A percentile compares a stretch with the other conserved stretches of the same genome.
phyloP scores from a whole-genome alignment of 352 stramenopile genomes.

The Phytophthora macrochlamydospora region DNA sequence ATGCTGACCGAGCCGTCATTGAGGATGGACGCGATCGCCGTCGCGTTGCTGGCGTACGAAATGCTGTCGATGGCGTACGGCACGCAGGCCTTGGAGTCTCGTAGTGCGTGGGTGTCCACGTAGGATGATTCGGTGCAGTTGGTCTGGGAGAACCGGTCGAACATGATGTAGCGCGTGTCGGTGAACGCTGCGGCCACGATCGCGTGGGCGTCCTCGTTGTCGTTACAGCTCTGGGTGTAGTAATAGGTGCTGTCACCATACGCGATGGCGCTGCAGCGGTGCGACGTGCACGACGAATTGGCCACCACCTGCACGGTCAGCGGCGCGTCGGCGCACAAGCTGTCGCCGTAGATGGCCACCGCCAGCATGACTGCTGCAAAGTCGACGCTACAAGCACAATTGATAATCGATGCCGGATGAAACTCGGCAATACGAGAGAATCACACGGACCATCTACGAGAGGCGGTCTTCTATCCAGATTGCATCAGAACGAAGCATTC shows the following conservation, averaged over 20 bases:
- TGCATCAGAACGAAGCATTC: too few species aligned
- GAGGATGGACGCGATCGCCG: slow-evolving; percentile 25
- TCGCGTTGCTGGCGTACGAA: slow-evolving; percentile 10
- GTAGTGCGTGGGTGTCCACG: slow-evolving; percentile 21
- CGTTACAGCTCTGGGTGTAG: slow-evolving; percentile 22
- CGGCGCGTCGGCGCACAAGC: slow-evolving; percentile 12
- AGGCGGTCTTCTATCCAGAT: too few species aligned
- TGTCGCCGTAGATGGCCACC: slow-evolving; percentile 24
- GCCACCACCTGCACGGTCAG: slow-evolving; percentile 29
- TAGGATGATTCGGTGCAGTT: slow-evolving; percentile 31
- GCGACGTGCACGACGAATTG: slow-evolving; percentile 16
- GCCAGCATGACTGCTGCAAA: slow-evolving; percentile 1
- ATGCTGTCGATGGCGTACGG: slow-evolving; percentile 27
- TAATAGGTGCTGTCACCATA: slow-evolving; percentile 26
- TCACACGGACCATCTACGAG: too few species aligned
- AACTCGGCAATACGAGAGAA: too few species aligned
- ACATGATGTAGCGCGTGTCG: slow-evolving; percentile 24
- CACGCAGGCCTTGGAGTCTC: slow-evolving; percentile 24
- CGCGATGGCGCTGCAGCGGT: slow-evolving; percentile 16
- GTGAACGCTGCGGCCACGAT: slow-evolving; percentile 17
- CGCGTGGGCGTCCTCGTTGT: slow-evolving; percentile 4
- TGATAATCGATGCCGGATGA: too few species aligned
- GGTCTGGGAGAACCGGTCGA: slow-evolving; percentile 24
- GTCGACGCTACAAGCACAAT: too few species aligned
- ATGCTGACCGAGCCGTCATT: slow-evolving; percentile 25